Evolutionary conservation across 768 basidiomycete genomes (phyloP).

Genomic region (Lactarius pseudohatsudake): DNA sequence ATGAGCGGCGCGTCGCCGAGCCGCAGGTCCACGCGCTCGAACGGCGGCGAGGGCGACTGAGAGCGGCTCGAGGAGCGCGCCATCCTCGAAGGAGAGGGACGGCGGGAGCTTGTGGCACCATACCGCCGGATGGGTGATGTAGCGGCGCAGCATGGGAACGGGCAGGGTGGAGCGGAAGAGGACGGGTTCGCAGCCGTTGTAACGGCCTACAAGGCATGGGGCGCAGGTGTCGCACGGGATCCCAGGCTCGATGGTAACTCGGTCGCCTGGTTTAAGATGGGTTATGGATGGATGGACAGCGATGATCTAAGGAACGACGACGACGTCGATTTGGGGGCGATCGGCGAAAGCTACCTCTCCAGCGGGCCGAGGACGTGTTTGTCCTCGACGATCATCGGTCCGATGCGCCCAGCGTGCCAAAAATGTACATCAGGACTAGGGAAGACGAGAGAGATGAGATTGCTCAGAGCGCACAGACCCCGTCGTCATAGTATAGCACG

Average conservation of each 20-base stretch:
- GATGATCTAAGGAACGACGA: not conserved
- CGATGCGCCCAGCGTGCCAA: constrained; percentile 68
- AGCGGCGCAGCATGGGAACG: constrained; percentile 37
- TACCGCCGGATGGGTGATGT: constrained; percentile 26
- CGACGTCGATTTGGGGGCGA: not conserved
- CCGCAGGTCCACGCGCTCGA: constrained; percentile 58
- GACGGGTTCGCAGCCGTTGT: constrained; percentile 54
- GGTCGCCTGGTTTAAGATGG: constrained; percentile 46
- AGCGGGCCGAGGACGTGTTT: constrained; percentile 53
- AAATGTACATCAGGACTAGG: constrained; percentile 70
- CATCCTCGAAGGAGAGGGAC: constrained; percentile 63
- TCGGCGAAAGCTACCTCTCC: constrained; percentile 48
- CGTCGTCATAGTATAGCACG: constrained; percentile 27
- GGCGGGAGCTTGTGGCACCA: constrained; percentile 65
- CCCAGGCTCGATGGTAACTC: constrained; percentile 69
- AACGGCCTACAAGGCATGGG: constrained; percentile 60
- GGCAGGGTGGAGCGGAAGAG: constrained; percentile 75
- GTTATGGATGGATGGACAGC: constrained; percentile 22
- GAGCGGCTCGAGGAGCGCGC: constrained; percentile 64
- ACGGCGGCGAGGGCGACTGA: constrained; percentile 68
- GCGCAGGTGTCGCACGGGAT: constrained; percentile 67
- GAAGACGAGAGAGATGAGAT: too few relatives aligned
- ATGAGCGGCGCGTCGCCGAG: constrained; percentile 64
- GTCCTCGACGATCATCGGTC: constrained; percentile 68
- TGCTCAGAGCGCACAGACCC: not conserved